Percentiles rank a stretch among this genome's conserved stretches.
phyloP scores from a whole-genome alignment of 257 asterid species.

The Solanum tarapatanum region DNA sequence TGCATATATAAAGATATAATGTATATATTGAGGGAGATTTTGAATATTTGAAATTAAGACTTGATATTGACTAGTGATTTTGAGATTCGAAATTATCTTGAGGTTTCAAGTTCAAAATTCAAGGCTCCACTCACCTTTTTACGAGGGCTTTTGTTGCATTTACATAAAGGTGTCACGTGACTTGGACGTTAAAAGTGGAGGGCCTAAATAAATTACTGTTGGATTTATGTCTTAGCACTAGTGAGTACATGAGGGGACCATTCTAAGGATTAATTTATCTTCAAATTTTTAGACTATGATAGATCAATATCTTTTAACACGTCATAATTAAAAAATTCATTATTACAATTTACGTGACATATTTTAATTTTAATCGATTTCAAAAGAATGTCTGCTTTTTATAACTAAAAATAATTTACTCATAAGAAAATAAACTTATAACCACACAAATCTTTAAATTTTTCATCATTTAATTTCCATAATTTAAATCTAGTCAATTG shows the following conservation, averaged over 20 bases:
- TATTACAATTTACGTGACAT: accelerated
- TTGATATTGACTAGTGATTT: background rate
- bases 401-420: background rate
- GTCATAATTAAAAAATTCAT: accelerated
- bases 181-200: constrained; percentile 19
- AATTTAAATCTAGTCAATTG: background rate
- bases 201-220: background rate
- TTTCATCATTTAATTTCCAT: background rate
- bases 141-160: constrained; percentile 4
- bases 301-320: background rate
- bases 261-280: background rate
- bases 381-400: background rate
- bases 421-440: no score
- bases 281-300: background rate
- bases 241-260: background rate
- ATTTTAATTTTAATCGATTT: background rate
- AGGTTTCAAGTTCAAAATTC: background rate
- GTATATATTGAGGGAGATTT: background rate
- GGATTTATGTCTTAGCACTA: background rate
- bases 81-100: background rate
- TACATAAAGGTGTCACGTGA: constrained; percentile 21
- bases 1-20: background rate
- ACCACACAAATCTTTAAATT: no score
- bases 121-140: background rate
- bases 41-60: background rate